A percentile compares a stretch with the other conserved stretches of the same genome.
phyloP scores from a whole-genome alignment of 139 green algal species.

The Micromonas pusilla region DNA sequence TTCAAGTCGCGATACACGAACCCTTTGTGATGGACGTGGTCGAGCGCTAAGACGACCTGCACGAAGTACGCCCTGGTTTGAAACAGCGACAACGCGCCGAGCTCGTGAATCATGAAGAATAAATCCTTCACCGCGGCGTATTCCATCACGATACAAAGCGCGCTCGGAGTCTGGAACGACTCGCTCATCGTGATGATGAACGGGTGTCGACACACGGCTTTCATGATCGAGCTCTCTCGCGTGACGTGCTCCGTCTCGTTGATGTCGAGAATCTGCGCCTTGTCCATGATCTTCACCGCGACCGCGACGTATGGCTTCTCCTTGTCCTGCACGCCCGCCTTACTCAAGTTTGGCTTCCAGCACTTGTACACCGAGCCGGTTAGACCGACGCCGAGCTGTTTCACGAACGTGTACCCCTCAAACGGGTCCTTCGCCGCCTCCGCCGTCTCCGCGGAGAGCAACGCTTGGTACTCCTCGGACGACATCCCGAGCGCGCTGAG shows the following conservation, averaged over 20 bases:
- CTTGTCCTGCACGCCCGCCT: background rate
- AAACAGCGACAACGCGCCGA: background rate
- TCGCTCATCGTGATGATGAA: background rate
- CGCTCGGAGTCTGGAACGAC: constrained; percentile 9
- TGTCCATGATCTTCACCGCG: background rate
- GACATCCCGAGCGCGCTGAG: too few species aligned
- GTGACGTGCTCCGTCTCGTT: background rate
- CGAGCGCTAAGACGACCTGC: constrained; percentile 12
- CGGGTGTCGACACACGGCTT: background rate
- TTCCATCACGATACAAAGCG: constrained; percentile 7
- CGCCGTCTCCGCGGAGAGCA: background rate
- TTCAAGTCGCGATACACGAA: constrained; percentile 38
- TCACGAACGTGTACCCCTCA: background rate
- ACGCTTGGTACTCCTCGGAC: background rate
- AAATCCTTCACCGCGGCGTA: background rate
- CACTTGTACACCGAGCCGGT: background rate
- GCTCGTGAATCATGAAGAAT: constrained; percentile 15
- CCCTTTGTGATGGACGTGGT: constrained; percentile 1
- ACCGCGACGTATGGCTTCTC: background rate
- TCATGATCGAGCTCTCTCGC: background rate
- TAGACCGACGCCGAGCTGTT: background rate
- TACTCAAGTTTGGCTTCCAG: background rate
- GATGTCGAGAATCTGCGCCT: background rate
- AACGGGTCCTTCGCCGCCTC: background rate
- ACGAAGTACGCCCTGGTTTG: constrained; percentile 17